Evolutionary conservation across 108 stramenopile genomes (phyloP).

Genomic region (Cyclotella kingstonii): DNA sequence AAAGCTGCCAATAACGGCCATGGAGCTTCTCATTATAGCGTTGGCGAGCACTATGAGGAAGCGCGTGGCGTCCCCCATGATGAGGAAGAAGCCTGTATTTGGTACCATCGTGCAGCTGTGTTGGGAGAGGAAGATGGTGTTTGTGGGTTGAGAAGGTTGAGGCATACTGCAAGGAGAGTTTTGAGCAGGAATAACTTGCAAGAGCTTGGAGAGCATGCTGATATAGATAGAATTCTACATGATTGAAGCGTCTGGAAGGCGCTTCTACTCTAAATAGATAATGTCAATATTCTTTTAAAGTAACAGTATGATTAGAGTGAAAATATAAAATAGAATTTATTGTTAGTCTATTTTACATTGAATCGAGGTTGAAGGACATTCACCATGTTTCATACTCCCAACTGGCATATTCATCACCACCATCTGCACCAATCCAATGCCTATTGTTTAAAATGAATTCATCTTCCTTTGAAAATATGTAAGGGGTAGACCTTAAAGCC

Average conservation of each 20-base stretch:
- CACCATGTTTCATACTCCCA: slow-evolving; percentile 71
- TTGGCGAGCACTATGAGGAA: slow-evolving; percentile 85
- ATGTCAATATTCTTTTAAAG: neutral
- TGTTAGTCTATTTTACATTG: too few species aligned
- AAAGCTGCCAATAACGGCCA: slow-evolving; percentile 77
- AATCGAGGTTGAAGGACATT: too few species aligned
- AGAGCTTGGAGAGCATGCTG: slow-evolving; percentile 13
- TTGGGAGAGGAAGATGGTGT: slow-evolving; percentile 76
- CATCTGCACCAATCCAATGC: slow-evolving; percentile 65
- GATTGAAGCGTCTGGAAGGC: slow-evolving; percentile 82
- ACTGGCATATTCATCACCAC: slow-evolving; percentile 71
- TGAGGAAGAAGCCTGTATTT: slow-evolving; percentile 82
- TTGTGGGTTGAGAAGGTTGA: slow-evolving; percentile 66
- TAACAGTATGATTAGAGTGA: neutral
- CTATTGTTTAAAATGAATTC: slow-evolving; percentile 25
- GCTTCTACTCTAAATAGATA: slow-evolving; percentile 13
- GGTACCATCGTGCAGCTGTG: slow-evolving; percentile 85
- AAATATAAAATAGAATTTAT: too few species aligned
- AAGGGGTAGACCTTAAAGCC: slow-evolving; percentile 56
- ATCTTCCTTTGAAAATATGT: slow-evolving; percentile 40
- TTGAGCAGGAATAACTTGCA: slow-evolving; percentile 51
- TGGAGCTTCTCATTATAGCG: slow-evolving; percentile 66
- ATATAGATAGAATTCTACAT: slow-evolving; percentile 47
- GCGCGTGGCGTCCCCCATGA: slow-evolving; percentile 75
- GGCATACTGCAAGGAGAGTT: slow-evolving; percentile 85